Evolutionary conservation across 2,329 filamentous ascomycete genomes (phyloP), one percentile per base, ranked within the genome.

Genomic region (Alternaria alternata): DNA sequence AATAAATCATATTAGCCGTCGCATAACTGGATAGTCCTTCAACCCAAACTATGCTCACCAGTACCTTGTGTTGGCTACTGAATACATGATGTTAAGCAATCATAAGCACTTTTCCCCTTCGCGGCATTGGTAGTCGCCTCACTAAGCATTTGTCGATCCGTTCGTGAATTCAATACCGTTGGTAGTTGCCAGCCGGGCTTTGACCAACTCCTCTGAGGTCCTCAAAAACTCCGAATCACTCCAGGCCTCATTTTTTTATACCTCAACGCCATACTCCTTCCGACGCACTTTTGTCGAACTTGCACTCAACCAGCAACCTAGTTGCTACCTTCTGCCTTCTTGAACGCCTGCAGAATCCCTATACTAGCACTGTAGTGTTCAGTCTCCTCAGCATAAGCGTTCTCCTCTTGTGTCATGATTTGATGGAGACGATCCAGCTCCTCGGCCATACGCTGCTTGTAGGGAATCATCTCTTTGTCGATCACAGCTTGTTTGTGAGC

Each of bases 321-420:
- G 3, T 41, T 11, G 6, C 11, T 63, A 26, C 30, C 38, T 12
- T 67, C 49, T 3, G n/a, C 51, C 16, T 46, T 54, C 43, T 67
- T 57, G 32, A 70, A 69, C 47, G 67, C 69, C 26, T 47, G 57
- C 28, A 70, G 61, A 57, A 69, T 65, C 46, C 44, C 56, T n/a
- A 61, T 49, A 20, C 65, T 68, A 6, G 62, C 63, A 6, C 53
- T 57, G 4, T 63, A 60, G 1, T 64, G 64, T 32, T 67, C 28
- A 5, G 65, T 53, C 3, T 72, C 69, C 48, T 71, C 70, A 1
- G n/a, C 53, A 20, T 55, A 61, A 1, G 48, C 55, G 0, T 26
- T 54, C 22, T 68, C 62, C 39, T 72, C 67, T 3, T 71, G 64
- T 8, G 68, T 60, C 38, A 68, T 47, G 44, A 69, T 67, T 24